A percentile compares a stretch with the other conserved stretches of the same genome.
phyloP scores from a whole-genome alignment of 208 protist species.

The Leishmania lainsoni region DNA sequence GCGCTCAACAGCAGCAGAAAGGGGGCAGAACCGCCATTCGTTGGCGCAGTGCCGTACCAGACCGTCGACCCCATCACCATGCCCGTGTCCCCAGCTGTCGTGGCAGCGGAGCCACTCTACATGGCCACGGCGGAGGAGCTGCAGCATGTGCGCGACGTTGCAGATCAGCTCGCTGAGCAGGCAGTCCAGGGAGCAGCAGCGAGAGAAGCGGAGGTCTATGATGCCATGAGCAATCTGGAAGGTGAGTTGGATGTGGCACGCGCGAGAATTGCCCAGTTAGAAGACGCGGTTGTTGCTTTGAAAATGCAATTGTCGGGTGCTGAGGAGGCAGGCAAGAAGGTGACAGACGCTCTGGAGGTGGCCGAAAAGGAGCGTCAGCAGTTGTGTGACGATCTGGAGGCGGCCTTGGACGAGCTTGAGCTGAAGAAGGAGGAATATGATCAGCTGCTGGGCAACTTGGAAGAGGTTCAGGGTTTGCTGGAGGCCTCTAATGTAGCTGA shows the following conservation, averaged over 20 bases:
- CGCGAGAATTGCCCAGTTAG: neutral
- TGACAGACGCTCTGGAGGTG: neutral
- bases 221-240: neutral
- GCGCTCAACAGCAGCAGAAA: neutral
- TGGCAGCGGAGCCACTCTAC: conserved; percentile 28
- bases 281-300: neutral
- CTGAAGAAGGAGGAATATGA: conserved; percentile 42
- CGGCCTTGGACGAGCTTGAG: conserved; percentile 42
- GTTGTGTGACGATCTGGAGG: conserved; percentile 40
- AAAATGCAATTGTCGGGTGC: conserved; percentile 1
- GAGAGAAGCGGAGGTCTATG: neutral
- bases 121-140: conserved; percentile 21
- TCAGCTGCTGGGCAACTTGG: conserved; percentile 28
- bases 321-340: neutral
- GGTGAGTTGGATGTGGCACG: conserved; percentile 14
- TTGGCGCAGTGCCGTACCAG: neutral
- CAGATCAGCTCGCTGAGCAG: neutral
- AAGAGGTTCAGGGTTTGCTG: conserved; percentile 29
- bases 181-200: neutral
- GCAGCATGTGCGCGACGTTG: conserved; percentile 9
- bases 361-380: conserved; percentile 36
- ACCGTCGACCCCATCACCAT: conserved; percentile 4
- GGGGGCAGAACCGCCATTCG: neutral
- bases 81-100: conserved; percentile 14
- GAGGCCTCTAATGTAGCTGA: conserved; percentile 25